These are phyloP conservation scores for Eucalyptus polyanthemos DNA, from an alignment of 345 rosid genomes.

Conservation along the genomic window DNA sequence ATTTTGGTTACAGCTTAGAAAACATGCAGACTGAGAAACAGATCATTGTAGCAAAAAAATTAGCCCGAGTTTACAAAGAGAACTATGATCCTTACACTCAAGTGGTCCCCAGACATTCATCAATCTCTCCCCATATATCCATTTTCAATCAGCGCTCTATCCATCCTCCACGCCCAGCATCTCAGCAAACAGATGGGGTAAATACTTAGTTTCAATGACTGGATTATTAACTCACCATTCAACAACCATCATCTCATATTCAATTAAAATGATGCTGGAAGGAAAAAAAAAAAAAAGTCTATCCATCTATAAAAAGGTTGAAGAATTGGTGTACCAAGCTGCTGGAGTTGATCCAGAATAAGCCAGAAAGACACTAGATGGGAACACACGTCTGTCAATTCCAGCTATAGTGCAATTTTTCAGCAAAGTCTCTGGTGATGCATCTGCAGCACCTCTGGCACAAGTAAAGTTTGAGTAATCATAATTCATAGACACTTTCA, in stretches of 20 bases:
- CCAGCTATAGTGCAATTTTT: not conserved
- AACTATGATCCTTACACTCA: slow-evolving; percentile 34
- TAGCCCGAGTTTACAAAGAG: slow-evolving; percentile 49
- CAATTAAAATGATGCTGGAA: not conserved
- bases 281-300: not conserved
- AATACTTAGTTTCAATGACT: not conserved
- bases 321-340: not conserved
- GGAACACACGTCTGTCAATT: not conserved
- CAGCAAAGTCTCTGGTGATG: not conserved
- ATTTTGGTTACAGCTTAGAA: slow-evolving; percentile 19
- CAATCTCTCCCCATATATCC: slow-evolving; percentile 5
- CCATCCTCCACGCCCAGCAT: slow-evolving; percentile 64
- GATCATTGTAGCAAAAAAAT: slow-evolving; percentile 46
- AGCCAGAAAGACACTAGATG: not conserved
- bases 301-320: not conserved
- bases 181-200: not conserved
- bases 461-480: not conserved
- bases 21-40: slow-evolving; percentile 7
- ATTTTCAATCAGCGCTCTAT: slow-evolving; percentile 37
- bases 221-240: not conserved
- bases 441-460: not conserved
- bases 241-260: not conserved
- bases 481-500: not conserved
- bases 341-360: not conserved
- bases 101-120: slow-evolving; percentile 35